Conservation (phyloP, 176 grass and related monocot species). For the Tuctoria greenei region DNA sequence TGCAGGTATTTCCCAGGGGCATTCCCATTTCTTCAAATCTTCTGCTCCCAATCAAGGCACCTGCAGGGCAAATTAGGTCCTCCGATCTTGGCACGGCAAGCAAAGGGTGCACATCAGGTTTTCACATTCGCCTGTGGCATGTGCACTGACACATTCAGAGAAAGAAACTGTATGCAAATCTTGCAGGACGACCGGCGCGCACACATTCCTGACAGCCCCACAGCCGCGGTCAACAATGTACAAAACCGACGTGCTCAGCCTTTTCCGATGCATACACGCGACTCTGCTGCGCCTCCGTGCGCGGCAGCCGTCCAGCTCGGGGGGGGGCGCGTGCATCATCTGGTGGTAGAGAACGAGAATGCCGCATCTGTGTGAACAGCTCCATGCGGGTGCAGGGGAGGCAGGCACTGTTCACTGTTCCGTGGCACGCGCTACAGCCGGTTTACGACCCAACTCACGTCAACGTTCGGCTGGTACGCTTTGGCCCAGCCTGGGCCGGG, state of each 20-base stretch:
- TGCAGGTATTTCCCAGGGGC: no score
- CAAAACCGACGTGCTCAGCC: not conserved
- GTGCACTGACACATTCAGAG: slow-evolving; percentile 1
- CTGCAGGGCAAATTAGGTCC: not conserved
- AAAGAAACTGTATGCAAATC: not conserved
- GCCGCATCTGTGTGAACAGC: slow-evolving; percentile 3
- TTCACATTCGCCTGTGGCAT: not conserved
- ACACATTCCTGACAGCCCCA: not conserved
- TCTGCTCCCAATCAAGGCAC: no score
- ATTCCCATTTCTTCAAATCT: no score
- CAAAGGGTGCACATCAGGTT: not conserved
- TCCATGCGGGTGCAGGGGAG: not conserved
- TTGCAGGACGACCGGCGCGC: not conserved
- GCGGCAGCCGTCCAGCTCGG: not conserved
- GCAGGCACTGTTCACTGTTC: not conserved
- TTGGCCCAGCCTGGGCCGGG: not conserved
- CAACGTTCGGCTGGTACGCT: not conserved
- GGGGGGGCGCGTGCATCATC: not conserved
- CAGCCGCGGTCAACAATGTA: slow-evolving; percentile 26
- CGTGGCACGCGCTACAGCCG: not conserved
- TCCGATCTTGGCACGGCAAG: not conserved
- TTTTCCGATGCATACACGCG: not conserved
- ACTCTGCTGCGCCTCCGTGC: not conserved
- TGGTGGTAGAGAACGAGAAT: not conserved
- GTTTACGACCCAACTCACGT: not conserved